Evolutionary conservation across 148 eudicot species (phyloP).

Genomic region (Vaccinium vitisidaea): DNA sequence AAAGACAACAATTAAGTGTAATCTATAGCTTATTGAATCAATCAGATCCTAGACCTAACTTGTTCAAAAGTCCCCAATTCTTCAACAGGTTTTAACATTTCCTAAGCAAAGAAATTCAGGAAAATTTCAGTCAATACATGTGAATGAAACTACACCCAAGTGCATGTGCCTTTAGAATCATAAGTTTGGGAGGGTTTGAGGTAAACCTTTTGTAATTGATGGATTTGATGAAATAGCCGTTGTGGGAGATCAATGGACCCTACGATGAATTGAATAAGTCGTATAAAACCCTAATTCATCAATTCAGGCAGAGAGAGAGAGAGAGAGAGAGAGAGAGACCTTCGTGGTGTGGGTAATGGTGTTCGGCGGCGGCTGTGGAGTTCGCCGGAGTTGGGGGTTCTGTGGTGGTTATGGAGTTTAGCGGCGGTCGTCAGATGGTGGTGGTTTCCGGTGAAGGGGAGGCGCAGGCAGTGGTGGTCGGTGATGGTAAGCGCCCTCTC

Average conservation of each 20-base stretch:
- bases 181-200: background rate
- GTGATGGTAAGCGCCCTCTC: too few relatives aligned
- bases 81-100: background rate
- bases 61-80: background rate
- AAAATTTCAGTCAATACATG: background rate
- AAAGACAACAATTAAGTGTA: too few relatives aligned
- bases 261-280: background rate
- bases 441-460: too few relatives aligned
- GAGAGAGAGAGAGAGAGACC: slow-evolving; percentile 1
- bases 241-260: slow-evolving; percentile 11
- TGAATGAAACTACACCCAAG: background rate
- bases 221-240: background rate
- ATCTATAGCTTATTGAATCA: background rate
- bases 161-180: background rate
- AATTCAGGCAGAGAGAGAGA: background rate
- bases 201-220: background rate
- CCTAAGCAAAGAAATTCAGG: background rate
- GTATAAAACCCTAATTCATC: background rate
- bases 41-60: background rate
- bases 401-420: too few relatives aligned
- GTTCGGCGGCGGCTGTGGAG: too few relatives aligned
- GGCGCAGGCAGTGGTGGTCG: too few relatives aligned
- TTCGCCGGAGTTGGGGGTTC: too few relatives aligned
- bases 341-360: too few relatives aligned
- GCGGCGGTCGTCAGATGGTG: too few relatives aligned